These are phyloP conservation scores for Leishmania major DNA, from an alignment of 208 protist species.

Conservation along the genomic window DNA sequence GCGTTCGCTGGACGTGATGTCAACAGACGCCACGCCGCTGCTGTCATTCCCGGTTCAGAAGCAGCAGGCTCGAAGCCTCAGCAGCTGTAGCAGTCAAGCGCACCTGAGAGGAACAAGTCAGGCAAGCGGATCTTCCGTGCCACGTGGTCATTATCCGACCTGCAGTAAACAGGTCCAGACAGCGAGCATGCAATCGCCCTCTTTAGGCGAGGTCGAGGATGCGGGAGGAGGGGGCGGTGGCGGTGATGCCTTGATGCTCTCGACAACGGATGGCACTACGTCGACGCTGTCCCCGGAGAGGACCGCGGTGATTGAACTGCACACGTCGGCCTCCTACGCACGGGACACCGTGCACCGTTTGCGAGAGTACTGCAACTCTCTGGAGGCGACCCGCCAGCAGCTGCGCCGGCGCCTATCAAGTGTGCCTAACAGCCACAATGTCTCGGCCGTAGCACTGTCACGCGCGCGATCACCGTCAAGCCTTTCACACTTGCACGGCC, in stretches of 20 bases:
- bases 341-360: conserved; percentile 40
- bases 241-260: conserved; percentile 3
- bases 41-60: background rate
- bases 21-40: background rate
- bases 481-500: conserved; percentile 9
- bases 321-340: conserved; percentile 42
- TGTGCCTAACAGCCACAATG: background rate
- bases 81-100: background rate
- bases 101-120: background rate
- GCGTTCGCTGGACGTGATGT: background rate
- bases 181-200: conserved; percentile 20
- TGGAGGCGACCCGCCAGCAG: conserved; percentile 40
- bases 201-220: conserved; percentile 2
- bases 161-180: conserved; percentile 38
- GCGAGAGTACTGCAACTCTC: conserved; percentile 32
- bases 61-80: background rate
- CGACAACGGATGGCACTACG: conserved; percentile 1
- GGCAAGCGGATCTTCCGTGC: background rate
- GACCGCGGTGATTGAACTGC: conserved; percentile 47
- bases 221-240: conserved; percentile 1
- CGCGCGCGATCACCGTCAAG: background rate
- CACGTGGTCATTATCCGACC: conserved; percentile 8
- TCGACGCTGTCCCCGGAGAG: conserved; percentile 19
- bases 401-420: conserved; percentile 18
- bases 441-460: background rate